Evolutionary conservation across 768 basidiomycete genomes (phyloP).

Genomic region (Suillus paluster): DNA sequence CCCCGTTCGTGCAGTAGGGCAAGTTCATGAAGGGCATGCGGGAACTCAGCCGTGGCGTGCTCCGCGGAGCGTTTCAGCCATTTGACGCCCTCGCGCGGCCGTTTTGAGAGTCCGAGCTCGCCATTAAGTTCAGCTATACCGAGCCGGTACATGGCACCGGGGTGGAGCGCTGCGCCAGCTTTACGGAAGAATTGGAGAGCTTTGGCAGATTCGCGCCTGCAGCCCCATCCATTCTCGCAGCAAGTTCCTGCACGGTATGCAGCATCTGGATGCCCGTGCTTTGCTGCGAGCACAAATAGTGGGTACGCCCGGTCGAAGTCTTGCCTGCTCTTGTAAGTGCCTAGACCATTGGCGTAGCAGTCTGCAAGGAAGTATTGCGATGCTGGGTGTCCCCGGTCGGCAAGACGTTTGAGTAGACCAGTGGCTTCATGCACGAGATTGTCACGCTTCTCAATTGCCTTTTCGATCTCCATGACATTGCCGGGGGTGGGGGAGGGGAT

Average conservation of each 20-base stretch:
- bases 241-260: slow-evolving; percentile 96
- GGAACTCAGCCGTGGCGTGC: slow-evolving; percentile 92
- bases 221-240: slow-evolving; percentile 99
- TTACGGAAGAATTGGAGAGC: slow-evolving; percentile 94
- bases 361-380: slow-evolving; percentile 98
- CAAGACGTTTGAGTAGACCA: slow-evolving; percentile 83
- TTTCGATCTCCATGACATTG: slow-evolving; percentile 81
- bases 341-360: slow-evolving; percentile 98
- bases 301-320: slow-evolving; percentile 98
- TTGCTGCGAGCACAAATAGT: slow-evolving; percentile 92
- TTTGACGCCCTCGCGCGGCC: slow-evolving; percentile 96
- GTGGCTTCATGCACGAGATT: slow-evolving; percentile 90
- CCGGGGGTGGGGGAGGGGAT: slow-evolving; percentile 71
- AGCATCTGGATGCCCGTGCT: slow-evolving; percentile 96
- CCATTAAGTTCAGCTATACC: slow-evolving; percentile 97
- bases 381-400: slow-evolving; percentile 91
- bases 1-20: slow-evolving; percentile 95
- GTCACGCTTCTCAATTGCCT: slow-evolving; percentile 80
- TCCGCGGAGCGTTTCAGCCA: slow-evolving; percentile 98
- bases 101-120: slow-evolving; percentile 83
- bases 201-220: slow-evolving; percentile 88
- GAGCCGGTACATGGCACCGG: slow-evolving; percentile 95
- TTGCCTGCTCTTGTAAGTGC: slow-evolving; percentile 85
- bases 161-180: slow-evolving; percentile 88
- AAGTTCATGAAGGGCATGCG: slow-evolving; percentile 94